Percentiles rank a stretch among this genome's conserved stretches.
Conservation (phyloP, 2,329 filamentous ascomycete species). For the Periconia sp. region DNA sequence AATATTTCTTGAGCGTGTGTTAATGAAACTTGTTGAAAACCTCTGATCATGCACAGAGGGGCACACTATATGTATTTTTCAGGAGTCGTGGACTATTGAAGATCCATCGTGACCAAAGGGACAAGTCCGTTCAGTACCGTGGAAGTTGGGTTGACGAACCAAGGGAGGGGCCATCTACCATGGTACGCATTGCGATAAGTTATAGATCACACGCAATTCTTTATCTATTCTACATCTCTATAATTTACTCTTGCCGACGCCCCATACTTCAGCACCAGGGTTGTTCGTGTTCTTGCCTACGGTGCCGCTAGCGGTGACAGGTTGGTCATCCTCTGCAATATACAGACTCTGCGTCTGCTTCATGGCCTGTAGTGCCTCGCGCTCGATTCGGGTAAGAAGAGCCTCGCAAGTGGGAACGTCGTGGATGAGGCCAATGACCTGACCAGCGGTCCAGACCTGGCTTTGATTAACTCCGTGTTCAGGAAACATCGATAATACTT, state of each 20-base stretch:
- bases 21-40: no score
- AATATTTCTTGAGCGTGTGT: no score
- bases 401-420: conserved; percentile 57
- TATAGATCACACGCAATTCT: no score
- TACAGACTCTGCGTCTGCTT: conserved; percentile 46
- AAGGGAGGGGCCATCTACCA: no score
- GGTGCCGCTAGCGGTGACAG: conserved; percentile 26
- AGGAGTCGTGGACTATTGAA: no score
- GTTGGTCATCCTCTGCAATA: conserved; percentile 27
- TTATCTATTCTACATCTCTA: no score
- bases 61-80: no score
- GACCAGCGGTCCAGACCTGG: conserved; percentile 96
- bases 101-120: no score
- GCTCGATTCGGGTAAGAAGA: conserved; percentile 54
- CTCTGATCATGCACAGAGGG: no score
- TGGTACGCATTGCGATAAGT: no score
- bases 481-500: conserved; percentile 18
- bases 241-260: conserved; percentile 52
- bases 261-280: conserved; percentile 49
- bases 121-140: no score
- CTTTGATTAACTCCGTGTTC: conserved; percentile 5
- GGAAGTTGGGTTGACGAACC: no score
- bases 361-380: conserved; percentile 52
- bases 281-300: conserved; percentile 45
- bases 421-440: conserved; percentile 75